These are phyloP conservation scores for Tricholoma terreum DNA, from an alignment of 768 basidiomycete species.

Conservation along the genomic window DNA sequence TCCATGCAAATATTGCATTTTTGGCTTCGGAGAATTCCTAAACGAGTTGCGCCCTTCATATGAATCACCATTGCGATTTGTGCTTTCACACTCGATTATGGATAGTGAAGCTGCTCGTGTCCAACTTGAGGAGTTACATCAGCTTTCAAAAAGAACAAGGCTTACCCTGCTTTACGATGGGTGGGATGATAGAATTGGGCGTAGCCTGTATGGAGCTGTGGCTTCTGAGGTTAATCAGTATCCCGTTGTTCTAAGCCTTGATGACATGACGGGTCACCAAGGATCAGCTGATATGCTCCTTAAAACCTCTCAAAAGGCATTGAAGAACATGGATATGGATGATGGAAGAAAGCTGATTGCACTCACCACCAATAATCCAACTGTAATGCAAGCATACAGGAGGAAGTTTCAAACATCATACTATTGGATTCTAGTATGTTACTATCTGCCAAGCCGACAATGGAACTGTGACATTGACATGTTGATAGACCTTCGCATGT, in stretches of 20 bases:
- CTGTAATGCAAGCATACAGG: slow-evolving; percentile 24
- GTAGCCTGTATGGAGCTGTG: slow-evolving; percentile 26
- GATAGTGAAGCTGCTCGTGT: not conserved
- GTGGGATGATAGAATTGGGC: slow-evolving; percentile 25
- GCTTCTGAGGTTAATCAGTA: slow-evolving; percentile 17
- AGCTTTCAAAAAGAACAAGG: not conserved
- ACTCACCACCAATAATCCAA: slow-evolving; percentile 29
- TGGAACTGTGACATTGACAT: not conserved
- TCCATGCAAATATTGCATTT: not conserved
- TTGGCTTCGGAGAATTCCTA: not conserved
- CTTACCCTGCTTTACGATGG: slow-evolving; percentile 29
- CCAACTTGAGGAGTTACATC: not conserved
- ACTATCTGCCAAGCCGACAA: not conserved
- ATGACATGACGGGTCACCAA: slow-evolving; percentile 20
- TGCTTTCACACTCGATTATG: not conserved
- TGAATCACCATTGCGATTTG: not conserved
- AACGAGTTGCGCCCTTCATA: not conserved
- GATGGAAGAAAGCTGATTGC: slow-evolving; percentile 22
- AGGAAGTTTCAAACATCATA: slow-evolving; percentile 15
- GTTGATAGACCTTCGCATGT: slow-evolving; percentile 20
- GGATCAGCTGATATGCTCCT: slow-evolving; percentile 20
- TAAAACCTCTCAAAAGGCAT: too few relatives aligned
- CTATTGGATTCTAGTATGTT: slow-evolving; percentile 21
- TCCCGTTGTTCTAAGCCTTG: slow-evolving; percentile 22
- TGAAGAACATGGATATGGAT: slow-evolving; percentile 16